Evolutionary conservation across 768 basidiomycete genomes (phyloP), one percentile per base, ranked within the genome.

Genomic region (Rhodotorula sphaerocarpa): DNA sequence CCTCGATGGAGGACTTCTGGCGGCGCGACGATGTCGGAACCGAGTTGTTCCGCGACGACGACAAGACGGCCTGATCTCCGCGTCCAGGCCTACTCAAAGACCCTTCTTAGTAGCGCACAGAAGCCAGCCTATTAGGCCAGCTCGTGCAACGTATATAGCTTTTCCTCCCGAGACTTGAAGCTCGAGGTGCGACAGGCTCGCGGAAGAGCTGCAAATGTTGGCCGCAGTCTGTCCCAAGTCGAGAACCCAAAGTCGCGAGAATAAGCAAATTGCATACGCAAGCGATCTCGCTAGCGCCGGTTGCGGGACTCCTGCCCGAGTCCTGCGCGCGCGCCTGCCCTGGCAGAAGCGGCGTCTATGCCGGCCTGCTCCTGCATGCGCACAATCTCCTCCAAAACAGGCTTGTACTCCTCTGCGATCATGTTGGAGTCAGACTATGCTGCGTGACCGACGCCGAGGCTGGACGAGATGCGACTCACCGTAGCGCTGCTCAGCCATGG

Each of bases 321-420:
- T 12, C 68, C 68, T 3, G 64, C 63, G 3, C 68, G 57, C 15
- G 60, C 68, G 9, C 55, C 59, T 14, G 50, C 46, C 31, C 52
- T 33, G 21, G 59, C 36, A 23, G 65, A 64, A n/a, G 51, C 58
- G 2, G 68, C 86, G 61, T 91, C 87, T 55, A 91, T 74, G 0
- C 88, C 90, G 0, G 90, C 89, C 69, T 88, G 88, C 15, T 81
- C 82, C 54, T 90, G 74, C 46, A 91, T 90, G 68, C 81, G 85
- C 72, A 89, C 88, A 4, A 90, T 85, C 72, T 91, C 87, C 65
- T 84, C 78, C 23, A 92, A 74, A 10, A 88, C 80, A 0, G 89
- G 90, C 70, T 89, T 87, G 72, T 93, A 93, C 41, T 78, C 78
- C n/a, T 76, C 87, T 88, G 71, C 20, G 33, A 3, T 23, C n/a